Evolutionary conservation across 352 stramenopile species (phyloP).

Genomic region (Thalassiosira exigua): DNA sequence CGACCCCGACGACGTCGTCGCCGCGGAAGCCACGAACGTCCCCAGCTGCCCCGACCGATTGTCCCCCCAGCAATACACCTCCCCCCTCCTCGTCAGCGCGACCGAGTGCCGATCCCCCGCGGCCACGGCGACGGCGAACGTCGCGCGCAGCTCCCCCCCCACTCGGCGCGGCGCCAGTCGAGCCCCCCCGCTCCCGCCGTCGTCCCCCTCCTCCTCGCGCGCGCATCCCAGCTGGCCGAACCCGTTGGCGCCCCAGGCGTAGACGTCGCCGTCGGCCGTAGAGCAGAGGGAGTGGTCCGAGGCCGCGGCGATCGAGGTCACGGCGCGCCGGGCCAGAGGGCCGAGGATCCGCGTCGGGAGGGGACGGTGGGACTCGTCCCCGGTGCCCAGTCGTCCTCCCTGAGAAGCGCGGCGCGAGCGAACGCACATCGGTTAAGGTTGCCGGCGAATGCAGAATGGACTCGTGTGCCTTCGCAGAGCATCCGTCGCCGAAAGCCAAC

Average conservation of each 20-base stretch:
- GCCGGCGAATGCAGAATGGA: no score
- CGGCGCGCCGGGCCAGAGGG: conserved; percentile 52
- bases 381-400: conserved; percentile 71
- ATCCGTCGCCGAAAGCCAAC: no score
- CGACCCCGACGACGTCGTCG: not conserved
- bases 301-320: conserved; percentile 73
- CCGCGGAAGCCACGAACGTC: conserved; percentile 21
- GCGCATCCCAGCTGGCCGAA: conserved; percentile 83
- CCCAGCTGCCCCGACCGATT: conserved; percentile 80
- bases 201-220: not conserved
- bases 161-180: conserved; percentile 66
- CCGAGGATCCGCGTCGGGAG: conserved; percentile 71
- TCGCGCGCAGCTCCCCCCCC: conserved; percentile 70
- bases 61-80: conserved; percentile 84
- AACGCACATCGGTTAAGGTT: not conserved
- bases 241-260: conserved; percentile 82
- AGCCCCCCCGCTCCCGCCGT: conserved; percentile 28
- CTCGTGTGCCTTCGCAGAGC: no score
- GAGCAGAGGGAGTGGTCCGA: conserved; percentile 85
- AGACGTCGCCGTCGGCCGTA: conserved; percentile 77
- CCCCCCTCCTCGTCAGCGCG: conserved; percentile 69
- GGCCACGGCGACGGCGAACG: conserved; percentile 69
- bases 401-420: conserved; percentile 9
- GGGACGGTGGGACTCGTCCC: conserved; percentile 68
- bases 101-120: conserved; percentile 80